A percentile compares a stretch with the other conserved stretches of the same genome.
phyloP scores from a whole-genome alignment of 768 basidiomycete species.

The Amanita thiersii region DNA sequence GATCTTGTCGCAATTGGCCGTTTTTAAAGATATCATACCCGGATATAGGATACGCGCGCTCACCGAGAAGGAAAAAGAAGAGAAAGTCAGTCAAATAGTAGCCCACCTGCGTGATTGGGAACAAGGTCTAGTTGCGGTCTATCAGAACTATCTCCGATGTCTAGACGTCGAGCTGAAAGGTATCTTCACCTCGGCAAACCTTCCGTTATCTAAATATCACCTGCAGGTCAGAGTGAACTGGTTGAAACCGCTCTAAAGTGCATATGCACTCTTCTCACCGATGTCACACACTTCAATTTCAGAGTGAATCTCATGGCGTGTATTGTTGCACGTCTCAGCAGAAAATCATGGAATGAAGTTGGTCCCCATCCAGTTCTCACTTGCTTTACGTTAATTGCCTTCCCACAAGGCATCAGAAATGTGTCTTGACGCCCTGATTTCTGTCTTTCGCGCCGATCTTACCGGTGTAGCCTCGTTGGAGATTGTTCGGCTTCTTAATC shows the following conservation, averaged over 20 bases:
- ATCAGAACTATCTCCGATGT: slow-evolving; percentile 81
- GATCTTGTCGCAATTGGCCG: slow-evolving; percentile 82
- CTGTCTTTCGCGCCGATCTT: slow-evolving; percentile 75
- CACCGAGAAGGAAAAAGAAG: slow-evolving; percentile 83
- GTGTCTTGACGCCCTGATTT: slow-evolving; percentile 74
- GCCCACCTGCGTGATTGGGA: slow-evolving; percentile 89
- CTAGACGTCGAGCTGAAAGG: slow-evolving; percentile 88
- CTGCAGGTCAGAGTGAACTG: slow-evolving; percentile 55
- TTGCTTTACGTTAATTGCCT: too few species aligned
- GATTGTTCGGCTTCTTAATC: slow-evolving; percentile 81
- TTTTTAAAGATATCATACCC: slow-evolving; percentile 94
- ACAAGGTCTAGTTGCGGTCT: slow-evolving; percentile 81
- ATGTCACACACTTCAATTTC: slow-evolving; percentile 96
- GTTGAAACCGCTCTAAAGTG: slow-evolving; percentile 68
- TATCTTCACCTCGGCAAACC: slow-evolving; percentile 19
- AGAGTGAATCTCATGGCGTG: slow-evolving; percentile 86
- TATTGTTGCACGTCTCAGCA: slow-evolving; percentile 75
- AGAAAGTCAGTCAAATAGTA: slow-evolving; percentile 94
- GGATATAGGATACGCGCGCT: slow-evolving; percentile 91
- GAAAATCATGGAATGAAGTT: slow-evolving; percentile 85
- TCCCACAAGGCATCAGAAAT: slow-evolving; percentile 78
- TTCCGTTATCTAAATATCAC: slow-evolving; percentile 10
- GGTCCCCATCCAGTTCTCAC: slow-evolving; percentile 21
- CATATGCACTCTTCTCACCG: slow-evolving; percentile 78
- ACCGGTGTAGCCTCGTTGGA: slow-evolving; percentile 82